A percentile compares a stretch with the other conserved stretches of the same genome.
phyloP scores from a whole-genome alignment of 495 filamentous ascomycete species.

The Podospora sp. region DNA sequence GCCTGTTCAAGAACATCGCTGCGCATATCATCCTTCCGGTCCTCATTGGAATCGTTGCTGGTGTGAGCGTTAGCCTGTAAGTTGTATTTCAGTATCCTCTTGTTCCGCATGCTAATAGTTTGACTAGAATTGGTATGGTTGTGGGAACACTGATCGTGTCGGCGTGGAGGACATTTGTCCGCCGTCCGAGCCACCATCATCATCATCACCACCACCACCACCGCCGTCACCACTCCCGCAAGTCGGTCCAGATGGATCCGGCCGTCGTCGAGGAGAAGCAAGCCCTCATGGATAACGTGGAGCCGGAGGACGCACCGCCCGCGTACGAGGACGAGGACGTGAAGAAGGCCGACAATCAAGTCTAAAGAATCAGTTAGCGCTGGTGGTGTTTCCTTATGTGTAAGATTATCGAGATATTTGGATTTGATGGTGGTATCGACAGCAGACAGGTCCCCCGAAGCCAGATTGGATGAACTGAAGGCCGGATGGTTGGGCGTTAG shows the following conservation, averaged over 20 bases:
- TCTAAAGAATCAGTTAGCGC: neutral
- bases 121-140: conserved; percentile 53
- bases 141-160: conserved; percentile 51
- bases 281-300: conserved; percentile 34
- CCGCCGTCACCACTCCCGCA: conserved; percentile 33
- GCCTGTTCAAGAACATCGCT: conserved; percentile 49
- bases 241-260: conserved; percentile 35
- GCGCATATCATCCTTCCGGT: conserved; percentile 56
- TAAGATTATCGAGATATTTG: neutral
- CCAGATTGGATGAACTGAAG: neutral
- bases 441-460: neutral
- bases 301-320: conserved; percentile 46
- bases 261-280: conserved; percentile 32
- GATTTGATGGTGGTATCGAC: neutral
- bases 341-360: conserved; percentile 29
- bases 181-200: conserved; percentile 26
- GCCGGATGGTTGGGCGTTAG: neutral
- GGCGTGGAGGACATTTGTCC: conserved; percentile 45
- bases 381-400: neutral
- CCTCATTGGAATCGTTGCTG: conserved; percentile 54
- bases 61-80: conserved; percentile 56
- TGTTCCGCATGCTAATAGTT: neutral
- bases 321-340: conserved; percentile 38
- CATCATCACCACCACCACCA: conserved; percentile 30
- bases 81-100: conserved; percentile 20